phyloP scores from a whole-genome alignment of 306 rosid species.

The Amphicarpaea edgeworthii region DNA sequence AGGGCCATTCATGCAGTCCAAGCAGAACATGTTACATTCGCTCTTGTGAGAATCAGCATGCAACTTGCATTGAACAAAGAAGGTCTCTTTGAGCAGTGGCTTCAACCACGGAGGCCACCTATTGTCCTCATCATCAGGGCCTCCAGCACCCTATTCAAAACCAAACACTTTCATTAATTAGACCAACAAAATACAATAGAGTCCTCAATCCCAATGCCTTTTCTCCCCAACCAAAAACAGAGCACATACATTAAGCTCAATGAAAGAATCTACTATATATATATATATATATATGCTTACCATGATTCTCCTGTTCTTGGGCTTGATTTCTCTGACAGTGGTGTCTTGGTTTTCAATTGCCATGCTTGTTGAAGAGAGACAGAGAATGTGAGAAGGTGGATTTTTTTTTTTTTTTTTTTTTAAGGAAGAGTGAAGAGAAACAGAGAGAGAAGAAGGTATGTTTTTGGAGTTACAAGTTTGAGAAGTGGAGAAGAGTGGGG shows the following conservation, averaged over 20 bases:
- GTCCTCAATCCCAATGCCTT: conserved; percentile 33
- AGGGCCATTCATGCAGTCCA: conserved; percentile 95
- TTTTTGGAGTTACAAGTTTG: conserved; percentile 37
- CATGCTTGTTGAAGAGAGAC: conserved; percentile 56
- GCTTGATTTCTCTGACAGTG: conserved; percentile 87
- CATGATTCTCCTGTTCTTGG: conserved; percentile 94
- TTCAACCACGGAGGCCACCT: conserved; percentile 99
- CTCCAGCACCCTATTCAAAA: conserved; percentile 83
- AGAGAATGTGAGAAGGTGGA: conserved; percentile 17
- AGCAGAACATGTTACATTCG: conserved; percentile 97
- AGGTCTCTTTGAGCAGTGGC: conserved; percentile 79
- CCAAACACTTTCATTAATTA: background rate
- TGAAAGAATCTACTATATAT: conserved; percentile 18
- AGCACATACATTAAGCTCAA: conserved; percentile 19
- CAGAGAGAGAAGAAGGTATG: background rate
- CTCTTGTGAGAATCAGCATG: conserved; percentile 96
- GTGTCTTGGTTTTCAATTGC: conserved; percentile 89
- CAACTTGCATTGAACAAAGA: conserved; percentile 91
- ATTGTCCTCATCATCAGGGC: conserved; percentile 84
- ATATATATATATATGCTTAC: too few species aligned
- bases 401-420: background rate
- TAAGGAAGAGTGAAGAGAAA: conserved; percentile 12
- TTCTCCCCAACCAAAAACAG: conserved; percentile 1
- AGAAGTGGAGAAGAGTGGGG: conserved; percentile 49
- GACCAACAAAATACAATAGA: background rate